Conservation (phyloP, 176 grass and related monocot species). For the Rhynchospora breviuscula region DNA sequence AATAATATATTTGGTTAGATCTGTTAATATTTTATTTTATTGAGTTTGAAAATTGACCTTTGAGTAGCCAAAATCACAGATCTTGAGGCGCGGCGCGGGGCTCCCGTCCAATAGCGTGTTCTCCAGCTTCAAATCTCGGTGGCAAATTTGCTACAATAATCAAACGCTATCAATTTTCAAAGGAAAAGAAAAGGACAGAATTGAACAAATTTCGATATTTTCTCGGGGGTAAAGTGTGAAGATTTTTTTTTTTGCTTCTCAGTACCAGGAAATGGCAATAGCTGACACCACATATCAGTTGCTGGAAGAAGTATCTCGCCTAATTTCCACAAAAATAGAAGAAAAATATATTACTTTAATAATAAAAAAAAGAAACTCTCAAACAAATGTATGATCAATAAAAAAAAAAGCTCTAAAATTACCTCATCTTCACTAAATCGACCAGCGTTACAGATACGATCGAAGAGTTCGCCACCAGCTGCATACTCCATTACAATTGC, state of each 20-base stretch:
- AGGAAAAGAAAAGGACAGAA: constrained; percentile 23
- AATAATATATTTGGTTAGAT: not conserved
- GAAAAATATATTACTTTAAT: not conserved
- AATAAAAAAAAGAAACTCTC: not conserved
- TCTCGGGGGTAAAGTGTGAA: not conserved
- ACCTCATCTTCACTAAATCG: constrained; percentile 77
- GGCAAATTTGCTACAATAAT: constrained; percentile 73
- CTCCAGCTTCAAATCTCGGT: constrained; percentile 84
- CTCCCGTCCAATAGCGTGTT: constrained; percentile 67
- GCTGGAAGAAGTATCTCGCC: constrained; percentile 87
- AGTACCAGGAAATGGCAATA: constrained; percentile 74
- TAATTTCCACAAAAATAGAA: constrained; percentile 23
- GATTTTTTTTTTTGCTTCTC: constrained; percentile 12
- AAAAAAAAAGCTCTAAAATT: not conserved
- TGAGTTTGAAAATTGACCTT: constrained; percentile 37
- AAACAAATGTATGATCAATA: not conserved
- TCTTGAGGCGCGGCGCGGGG: constrained; percentile 58
- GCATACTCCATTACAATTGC: constrained; percentile 85
- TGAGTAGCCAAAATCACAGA: constrained; percentile 86
- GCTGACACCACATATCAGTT: constrained; percentile 66
- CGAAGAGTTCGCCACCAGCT: constrained; percentile 59
- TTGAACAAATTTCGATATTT: not conserved
- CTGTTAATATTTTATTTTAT: not conserved
- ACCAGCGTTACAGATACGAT: constrained; percentile 46
- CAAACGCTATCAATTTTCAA: not conserved